phyloP scores from a whole-genome alignment of 495 filamentous ascomycete species.

The Penicillium cinerascens region DNA sequence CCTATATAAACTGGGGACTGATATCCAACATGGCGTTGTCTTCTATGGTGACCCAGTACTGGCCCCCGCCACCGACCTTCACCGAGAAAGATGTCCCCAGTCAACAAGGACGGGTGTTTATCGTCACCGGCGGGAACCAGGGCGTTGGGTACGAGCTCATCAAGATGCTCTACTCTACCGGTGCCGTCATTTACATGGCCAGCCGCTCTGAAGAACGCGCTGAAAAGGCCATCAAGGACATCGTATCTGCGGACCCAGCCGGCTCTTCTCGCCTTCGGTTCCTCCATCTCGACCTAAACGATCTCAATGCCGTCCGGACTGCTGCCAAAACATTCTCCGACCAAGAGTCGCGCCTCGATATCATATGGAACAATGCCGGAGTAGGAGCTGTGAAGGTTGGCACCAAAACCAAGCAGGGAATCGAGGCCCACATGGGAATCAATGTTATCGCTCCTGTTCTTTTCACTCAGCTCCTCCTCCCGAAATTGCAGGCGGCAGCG shows the following conservation, averaged over 20 bases:
- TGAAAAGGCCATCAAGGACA: slow-evolving; percentile 30
- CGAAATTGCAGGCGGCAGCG: slow-evolving; percentile 9
- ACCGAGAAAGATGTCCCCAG: slow-evolving; percentile 87
- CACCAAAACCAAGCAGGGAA: slow-evolving; percentile 5
- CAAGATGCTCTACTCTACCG: slow-evolving; percentile 32
- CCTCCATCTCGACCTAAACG: slow-evolving; percentile 37
- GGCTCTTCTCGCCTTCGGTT: slow-evolving; percentile 31
- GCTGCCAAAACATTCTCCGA: slow-evolving; percentile 25
- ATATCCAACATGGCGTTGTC: not conserved
- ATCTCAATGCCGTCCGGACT: slow-evolving; percentile 34
- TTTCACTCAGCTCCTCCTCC: slow-evolving; percentile 12
- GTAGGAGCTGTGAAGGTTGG: slow-evolving; percentile 11
- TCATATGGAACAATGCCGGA: slow-evolving; percentile 46
- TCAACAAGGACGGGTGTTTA: slow-evolving; percentile 49
- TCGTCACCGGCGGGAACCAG: slow-evolving; percentile 33
- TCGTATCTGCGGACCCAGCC: not conserved
- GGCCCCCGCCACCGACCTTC: slow-evolving; percentile 42
- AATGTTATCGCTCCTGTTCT: slow-evolving; percentile 8
- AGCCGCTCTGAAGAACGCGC: slow-evolving; percentile 20
- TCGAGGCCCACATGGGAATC: slow-evolving; percentile 11
- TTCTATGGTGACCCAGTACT: slow-evolving; percentile 1
- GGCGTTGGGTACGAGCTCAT: slow-evolving; percentile 36
- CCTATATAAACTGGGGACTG: too few relatives aligned
- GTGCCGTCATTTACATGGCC: slow-evolving; percentile 36
- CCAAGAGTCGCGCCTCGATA: slow-evolving; percentile 35